phyloP scores from a whole-genome alignment of 306 rosid genomes.

The Fragaria nilgerrensis region DNA sequence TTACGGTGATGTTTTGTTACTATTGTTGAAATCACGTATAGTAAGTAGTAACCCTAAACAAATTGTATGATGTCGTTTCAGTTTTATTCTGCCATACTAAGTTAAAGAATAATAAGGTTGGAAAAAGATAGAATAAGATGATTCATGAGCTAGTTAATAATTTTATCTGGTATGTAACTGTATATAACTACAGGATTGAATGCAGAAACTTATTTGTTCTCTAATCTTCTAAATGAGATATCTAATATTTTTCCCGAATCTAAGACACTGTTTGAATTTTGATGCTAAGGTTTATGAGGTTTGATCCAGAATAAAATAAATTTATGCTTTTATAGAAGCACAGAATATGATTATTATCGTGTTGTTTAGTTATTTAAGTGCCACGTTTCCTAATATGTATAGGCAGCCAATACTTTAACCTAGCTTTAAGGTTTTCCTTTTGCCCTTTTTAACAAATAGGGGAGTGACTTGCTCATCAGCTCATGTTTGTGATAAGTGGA shows the following conservation, averaged over 20 bases:
- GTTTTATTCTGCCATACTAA: not conserved
- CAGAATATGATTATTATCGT: conserved; percentile 45
- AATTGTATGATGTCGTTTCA: not conserved
- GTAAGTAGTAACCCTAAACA: not conserved
- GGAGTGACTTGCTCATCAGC: conserved; percentile 25
- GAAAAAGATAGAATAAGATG: not conserved
- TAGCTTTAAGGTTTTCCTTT: conserved; percentile 24
- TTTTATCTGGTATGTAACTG: not conserved
- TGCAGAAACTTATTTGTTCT: conserved; percentile 26
- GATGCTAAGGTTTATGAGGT: conserved; percentile 32
- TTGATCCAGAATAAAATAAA: conserved; percentile 31
- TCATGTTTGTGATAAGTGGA: conserved; percentile 30
- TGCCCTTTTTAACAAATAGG: conserved; percentile 24
- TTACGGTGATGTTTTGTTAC: too few relatives aligned
- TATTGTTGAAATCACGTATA: too few relatives aligned
- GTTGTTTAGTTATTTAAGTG: conserved; percentile 48
- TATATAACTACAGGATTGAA: conserved; percentile 11
- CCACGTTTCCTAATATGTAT: conserved; percentile 31
- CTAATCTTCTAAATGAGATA: not conserved
- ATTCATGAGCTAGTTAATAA: not conserved
- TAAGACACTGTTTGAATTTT: conserved; percentile 20
- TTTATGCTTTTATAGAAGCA: conserved; percentile 39
- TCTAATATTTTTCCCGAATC: conserved; percentile 29
- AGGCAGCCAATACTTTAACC: conserved; percentile 29
- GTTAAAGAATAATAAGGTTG: not conserved